Evolutionary conservation across 192 early-diverging fungal species (phyloP).

Genomic region (Chytriomyces sp.): DNA sequence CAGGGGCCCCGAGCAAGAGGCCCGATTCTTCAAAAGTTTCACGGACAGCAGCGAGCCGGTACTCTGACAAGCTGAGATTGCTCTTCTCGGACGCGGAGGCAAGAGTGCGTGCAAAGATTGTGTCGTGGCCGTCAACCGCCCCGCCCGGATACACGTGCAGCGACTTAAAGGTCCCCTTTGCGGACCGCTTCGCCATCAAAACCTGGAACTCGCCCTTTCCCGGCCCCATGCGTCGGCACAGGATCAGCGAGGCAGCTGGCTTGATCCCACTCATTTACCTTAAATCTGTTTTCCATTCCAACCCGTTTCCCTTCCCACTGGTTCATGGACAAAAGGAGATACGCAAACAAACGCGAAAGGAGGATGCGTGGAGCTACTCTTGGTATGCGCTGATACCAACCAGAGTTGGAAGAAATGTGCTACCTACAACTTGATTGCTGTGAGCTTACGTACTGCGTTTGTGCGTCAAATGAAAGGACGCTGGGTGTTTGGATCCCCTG

Average conservation of each 20-base stretch:
- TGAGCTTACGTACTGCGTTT: too few species aligned
- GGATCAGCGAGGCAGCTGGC: slow-evolving; percentile 11
- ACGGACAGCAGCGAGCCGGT: slow-evolving; percentile 9
- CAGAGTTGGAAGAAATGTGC: too few species aligned
- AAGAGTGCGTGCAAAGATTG: background rate
- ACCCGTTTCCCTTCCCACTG: too few species aligned
- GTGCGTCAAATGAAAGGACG: too few species aligned
- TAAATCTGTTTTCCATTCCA: too few species aligned
- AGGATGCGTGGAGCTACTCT: too few species aligned
- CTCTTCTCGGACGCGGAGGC: background rate
- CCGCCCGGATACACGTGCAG: slow-evolving; percentile 50
- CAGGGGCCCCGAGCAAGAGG: slow-evolving; percentile 56
- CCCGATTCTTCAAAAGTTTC: slow-evolving; percentile 86
- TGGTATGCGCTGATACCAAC: too few species aligned
- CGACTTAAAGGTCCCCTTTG: slow-evolving; percentile 38
- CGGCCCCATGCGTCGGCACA: slow-evolving; percentile 1
- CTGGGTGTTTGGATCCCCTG: too few species aligned
- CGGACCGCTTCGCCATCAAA: slow-evolving; percentile 40
- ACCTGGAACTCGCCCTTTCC: slow-evolving; percentile 31
- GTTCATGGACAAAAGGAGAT: too few species aligned
- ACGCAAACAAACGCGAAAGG: too few species aligned
- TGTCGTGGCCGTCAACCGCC: slow-evolving; percentile 33
- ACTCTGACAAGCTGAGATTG: background rate
- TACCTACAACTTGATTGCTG: too few species aligned
- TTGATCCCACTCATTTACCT: too few species aligned